Conservation (phyloP, 108 stramenopile species). For the Pseudonitzschia delicatissima region DNA sequence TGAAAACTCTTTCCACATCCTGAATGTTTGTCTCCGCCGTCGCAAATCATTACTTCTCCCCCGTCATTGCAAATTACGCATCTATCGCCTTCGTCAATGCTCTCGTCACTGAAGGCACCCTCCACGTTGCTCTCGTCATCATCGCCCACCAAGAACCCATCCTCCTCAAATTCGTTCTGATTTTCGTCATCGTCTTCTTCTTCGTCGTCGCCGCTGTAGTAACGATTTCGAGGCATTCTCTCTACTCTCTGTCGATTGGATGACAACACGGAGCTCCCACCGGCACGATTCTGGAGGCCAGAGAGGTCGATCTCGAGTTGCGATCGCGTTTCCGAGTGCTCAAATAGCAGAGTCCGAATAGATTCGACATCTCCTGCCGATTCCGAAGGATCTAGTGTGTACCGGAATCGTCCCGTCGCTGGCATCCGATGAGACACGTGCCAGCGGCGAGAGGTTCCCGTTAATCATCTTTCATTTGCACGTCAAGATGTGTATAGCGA, state of each 20-base stretch:
- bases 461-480: slow-evolving; percentile 1
- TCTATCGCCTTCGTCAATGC: slow-evolving; percentile 26
- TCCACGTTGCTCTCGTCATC: slow-evolving; percentile 12
- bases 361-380: slow-evolving; percentile 2
- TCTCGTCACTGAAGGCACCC: slow-evolving; percentile 20
- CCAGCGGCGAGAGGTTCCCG: slow-evolving; percentile 16
- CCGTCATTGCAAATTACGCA: slow-evolving; percentile 49
- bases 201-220: slow-evolving; percentile 16
- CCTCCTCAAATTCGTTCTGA: slow-evolving; percentile 52
- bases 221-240: neutral
- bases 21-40: slow-evolving; percentile 41
- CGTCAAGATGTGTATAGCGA: slow-evolving; percentile 30
- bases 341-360: slow-evolving; percentile 30
- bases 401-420: slow-evolving; percentile 16
- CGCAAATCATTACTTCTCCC: slow-evolving; percentile 65
- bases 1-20: slow-evolving; percentile 63
- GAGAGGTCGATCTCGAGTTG: slow-evolving; percentile 45
- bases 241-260: neutral
- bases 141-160: slow-evolving; percentile 49
- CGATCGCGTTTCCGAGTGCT: slow-evolving; percentile 52
- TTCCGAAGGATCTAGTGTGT: neutral
- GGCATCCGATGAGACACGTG: slow-evolving; percentile 19
- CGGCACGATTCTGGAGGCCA: slow-evolving; percentile 12
- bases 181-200: slow-evolving; percentile 43
- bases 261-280: slow-evolving; percentile 22